phyloP scores from a whole-genome alignment of 202 grass and related monocot genomes.

The Eragrostis tef region DNA sequence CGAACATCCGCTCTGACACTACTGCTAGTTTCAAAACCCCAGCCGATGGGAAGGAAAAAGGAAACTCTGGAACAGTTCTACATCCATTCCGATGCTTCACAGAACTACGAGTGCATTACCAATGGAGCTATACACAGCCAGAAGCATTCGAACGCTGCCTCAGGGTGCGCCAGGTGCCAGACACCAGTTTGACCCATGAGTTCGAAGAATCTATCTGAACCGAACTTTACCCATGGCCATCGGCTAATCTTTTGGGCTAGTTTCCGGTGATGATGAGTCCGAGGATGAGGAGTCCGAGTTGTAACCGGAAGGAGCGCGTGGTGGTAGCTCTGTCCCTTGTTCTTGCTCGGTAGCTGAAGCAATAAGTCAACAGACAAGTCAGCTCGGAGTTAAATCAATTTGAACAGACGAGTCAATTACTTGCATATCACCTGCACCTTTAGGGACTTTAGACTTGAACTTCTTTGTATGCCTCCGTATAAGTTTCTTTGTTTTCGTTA shows the following conservation, averaged over 20 bases:
- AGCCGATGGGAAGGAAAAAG: background rate
- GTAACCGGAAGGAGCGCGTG: slow-evolving; percentile 50
- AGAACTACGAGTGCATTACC: slow-evolving; percentile 8
- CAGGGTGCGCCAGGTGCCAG: slow-evolving; percentile 16
- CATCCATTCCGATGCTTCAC: slow-evolving; percentile 9
- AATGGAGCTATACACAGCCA: background rate
- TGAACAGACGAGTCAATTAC: slow-evolving; percentile 12
- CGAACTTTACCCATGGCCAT: background rate
- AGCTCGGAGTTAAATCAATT: background rate
- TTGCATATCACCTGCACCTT: slow-evolving; percentile 51
- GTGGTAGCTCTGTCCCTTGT: slow-evolving; percentile 44
- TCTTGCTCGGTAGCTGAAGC: slow-evolving; percentile 53
- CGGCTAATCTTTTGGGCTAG: slow-evolving; percentile 45
- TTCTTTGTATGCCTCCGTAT: slow-evolving; percentile 88
- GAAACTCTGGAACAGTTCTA: slow-evolving; percentile 20
- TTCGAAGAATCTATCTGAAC: slow-evolving; percentile 24
- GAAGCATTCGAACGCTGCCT: slow-evolving; percentile 22
- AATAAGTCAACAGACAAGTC: slow-evolving; percentile 19
- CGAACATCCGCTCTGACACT: background rate
- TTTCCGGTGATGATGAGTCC: slow-evolving; percentile 33
- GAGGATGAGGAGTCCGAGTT: slow-evolving; percentile 37
- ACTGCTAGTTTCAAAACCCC: background rate
- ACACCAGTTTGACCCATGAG: background rate
- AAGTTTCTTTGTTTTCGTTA: slow-evolving; percentile 89
- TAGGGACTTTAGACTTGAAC: slow-evolving; percentile 55